Percentiles rank a stretch among this genome's conserved stretches.
These are phyloP conservation scores for Spongospora subterranea DNA, from an alignment of 208 protist genomes.

Conservation along the genomic window DNA sequence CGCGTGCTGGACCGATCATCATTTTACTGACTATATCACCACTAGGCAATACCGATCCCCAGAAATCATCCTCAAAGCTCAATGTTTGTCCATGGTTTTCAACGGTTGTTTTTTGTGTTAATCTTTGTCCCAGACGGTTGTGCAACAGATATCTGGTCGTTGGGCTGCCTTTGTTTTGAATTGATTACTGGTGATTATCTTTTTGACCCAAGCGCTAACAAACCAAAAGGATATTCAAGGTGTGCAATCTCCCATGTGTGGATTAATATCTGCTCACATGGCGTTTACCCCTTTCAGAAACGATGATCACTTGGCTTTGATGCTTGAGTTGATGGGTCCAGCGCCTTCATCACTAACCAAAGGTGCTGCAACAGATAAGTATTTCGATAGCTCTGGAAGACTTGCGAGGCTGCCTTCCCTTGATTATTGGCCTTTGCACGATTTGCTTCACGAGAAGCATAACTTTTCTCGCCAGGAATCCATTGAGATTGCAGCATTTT, in stretches of 20 bases:
- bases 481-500: neutral
- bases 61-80: constrained; percentile 78
- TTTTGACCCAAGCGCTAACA: constrained; percentile 84
- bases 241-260: neutral
- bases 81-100: constrained; percentile 60
- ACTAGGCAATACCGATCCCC: constrained; percentile 86
- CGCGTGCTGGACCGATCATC: constrained; percentile 93
- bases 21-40: constrained; percentile 92
- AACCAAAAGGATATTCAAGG: neutral
- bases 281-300: neutral
- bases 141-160: constrained; percentile 83
- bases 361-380: neutral
- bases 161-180: constrained; percentile 83
- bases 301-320: constrained; percentile 75
- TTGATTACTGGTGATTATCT: constrained; percentile 81
- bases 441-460: neutral
- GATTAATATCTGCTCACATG: neutral
- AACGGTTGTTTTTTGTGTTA: neutral
- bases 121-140: constrained; percentile 70
- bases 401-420: neutral
- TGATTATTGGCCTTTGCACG: neutral
- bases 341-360: constrained; percentile 53
- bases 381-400: neutral
- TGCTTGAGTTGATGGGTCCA: constrained; percentile 75
- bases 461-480: neutral